A percentile compares a stretch with the other conserved stretches of the same genome.
Evolutionary conservation across 768 basidiomycete genomes (phyloP).

Genomic region (Stropharia rugosoannulata): DNA sequence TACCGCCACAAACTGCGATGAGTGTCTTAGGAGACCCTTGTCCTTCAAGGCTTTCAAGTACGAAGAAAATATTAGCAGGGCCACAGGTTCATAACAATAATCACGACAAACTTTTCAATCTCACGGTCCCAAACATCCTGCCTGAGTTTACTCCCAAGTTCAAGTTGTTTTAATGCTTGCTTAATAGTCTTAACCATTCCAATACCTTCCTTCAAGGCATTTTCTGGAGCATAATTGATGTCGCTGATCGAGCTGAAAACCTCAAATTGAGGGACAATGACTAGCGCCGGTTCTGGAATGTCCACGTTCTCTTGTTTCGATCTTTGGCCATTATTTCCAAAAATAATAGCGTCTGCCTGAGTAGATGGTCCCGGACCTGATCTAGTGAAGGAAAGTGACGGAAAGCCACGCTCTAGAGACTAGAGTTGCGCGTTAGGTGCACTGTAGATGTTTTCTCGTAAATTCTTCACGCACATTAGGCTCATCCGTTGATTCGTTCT

Average conservation of each 20-base stretch:
- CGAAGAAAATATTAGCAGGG: neutral
- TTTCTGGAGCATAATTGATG: slow-evolving; percentile 49
- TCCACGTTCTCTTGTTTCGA: neutral
- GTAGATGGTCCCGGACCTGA: neutral
- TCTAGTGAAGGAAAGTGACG: too few species aligned
- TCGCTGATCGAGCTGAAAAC: slow-evolving; percentile 8
- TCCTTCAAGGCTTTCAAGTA: slow-evolving; percentile 37
- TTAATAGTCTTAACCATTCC: slow-evolving; percentile 53
- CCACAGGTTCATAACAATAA: neutral
- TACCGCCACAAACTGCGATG: slow-evolving; percentile 67
- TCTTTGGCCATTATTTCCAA: neutral
- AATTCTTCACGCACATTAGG: too few species aligned
- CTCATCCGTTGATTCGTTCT: slow-evolving; percentile 29
- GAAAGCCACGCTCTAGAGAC: too few species aligned
- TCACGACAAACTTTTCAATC: slow-evolving; percentile 39
- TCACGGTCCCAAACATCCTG: slow-evolving; percentile 61
- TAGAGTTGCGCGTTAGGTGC: too few species aligned
- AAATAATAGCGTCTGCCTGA: neutral
- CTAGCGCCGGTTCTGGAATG: neutral
- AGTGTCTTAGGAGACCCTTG: slow-evolving; percentile 56
- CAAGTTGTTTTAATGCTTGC: slow-evolving; percentile 37
- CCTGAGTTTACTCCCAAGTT: slow-evolving; percentile 54
- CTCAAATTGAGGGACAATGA: slow-evolving; percentile 9
- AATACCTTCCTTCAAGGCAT: slow-evolving; percentile 48
- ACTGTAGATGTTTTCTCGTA: too few species aligned